Evolutionary conservation across 495 filamentous ascomycete species (phyloP).

Genomic region (Hypoxylon cercidicola): DNA sequence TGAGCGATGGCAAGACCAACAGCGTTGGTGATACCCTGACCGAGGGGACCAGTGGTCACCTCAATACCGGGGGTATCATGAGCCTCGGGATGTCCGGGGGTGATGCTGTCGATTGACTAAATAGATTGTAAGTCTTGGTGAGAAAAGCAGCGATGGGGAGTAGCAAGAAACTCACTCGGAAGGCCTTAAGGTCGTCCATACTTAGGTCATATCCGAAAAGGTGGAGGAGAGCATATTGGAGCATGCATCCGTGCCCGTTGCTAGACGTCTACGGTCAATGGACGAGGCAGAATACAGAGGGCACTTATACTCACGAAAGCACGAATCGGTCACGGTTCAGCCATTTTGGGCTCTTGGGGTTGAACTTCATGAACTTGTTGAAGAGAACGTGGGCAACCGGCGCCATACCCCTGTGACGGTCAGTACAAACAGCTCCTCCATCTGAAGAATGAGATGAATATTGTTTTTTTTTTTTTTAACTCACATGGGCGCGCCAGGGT

Average conservation of each 20-base stretch:
- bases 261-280: constrained; percentile 54
- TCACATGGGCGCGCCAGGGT: constrained; percentile 96
- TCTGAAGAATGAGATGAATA: not conserved
- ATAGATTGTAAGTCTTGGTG: constrained; percentile 16
- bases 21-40: constrained; percentile 94
- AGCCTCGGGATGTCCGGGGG: constrained; percentile 95
- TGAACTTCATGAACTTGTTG: constrained; percentile 99
- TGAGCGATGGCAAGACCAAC: constrained; percentile 98
- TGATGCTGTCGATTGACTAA: constrained; percentile 88
- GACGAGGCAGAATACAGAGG: constrained; percentile 3
- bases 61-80: constrained; percentile 97
- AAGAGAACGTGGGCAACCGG: constrained; percentile 97
- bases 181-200: constrained; percentile 92
- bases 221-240: constrained; percentile 98
- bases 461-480: constrained; percentile 35
- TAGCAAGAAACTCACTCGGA: constrained; percentile 78
- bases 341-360: constrained; percentile 98
- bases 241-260: constrained; percentile 99
- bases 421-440: constrained; percentile 36
- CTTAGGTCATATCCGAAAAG: constrained; percentile 88
- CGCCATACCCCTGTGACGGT: constrained; percentile 80
- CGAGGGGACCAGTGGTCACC: constrained; percentile 96
- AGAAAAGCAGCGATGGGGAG: not conserved
- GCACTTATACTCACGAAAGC: constrained; percentile 83
- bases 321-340: constrained; percentile 97